Evolutionary conservation across 139 green algal species (phyloP).

Genomic region (Picochlorum sp.): DNA sequence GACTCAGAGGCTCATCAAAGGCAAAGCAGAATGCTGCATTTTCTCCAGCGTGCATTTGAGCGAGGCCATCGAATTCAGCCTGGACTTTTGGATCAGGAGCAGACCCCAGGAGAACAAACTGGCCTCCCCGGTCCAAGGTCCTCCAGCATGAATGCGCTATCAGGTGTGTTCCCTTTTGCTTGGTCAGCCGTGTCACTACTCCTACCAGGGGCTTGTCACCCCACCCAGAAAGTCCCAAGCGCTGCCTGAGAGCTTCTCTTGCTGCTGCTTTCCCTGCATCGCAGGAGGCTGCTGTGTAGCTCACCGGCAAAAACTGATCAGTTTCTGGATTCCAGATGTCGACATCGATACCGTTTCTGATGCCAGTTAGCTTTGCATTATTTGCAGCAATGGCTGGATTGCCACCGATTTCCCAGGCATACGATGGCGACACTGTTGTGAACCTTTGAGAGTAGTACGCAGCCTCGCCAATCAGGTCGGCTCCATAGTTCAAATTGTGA

Average conservation of each 20-base stretch:
- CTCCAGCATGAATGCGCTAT: slow-evolving; percentile 90
- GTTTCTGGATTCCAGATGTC: slow-evolving; percentile 90
- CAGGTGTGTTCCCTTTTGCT: slow-evolving; percentile 96
- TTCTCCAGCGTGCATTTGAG: slow-evolving; percentile 27
- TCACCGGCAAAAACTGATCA: slow-evolving; percentile 78
- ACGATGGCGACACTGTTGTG: slow-evolving; percentile 89
- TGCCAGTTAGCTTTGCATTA: slow-evolving; percentile 67
- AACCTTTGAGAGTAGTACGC: slow-evolving; percentile 70
- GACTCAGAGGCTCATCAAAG: slow-evolving; percentile 72
- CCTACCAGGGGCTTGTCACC: slow-evolving; percentile 67
- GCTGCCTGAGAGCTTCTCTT: slow-evolving; percentile 44
- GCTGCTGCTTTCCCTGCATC: slow-evolving; percentile 61
- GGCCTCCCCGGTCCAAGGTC: slow-evolving; percentile 74
- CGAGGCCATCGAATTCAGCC: slow-evolving; percentile 37
- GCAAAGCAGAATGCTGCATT: slow-evolving; percentile 58
- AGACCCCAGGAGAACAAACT: slow-evolving; percentile 97
- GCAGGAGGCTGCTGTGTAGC: slow-evolving; percentile 30
- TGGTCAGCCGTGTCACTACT: slow-evolving; percentile 70
- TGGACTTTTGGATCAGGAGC: slow-evolving; percentile 73
- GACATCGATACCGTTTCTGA: slow-evolving; percentile 74
- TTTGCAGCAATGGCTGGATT: slow-evolving; percentile 51
- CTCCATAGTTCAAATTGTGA: slow-evolving; percentile 86
- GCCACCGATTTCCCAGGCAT: slow-evolving; percentile 73
- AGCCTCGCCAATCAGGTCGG: slow-evolving; percentile 66
- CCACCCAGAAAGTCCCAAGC: slow-evolving; percentile 49